phyloP scores from a whole-genome alignment of 805 yeast species.

The Wickerhamomyces rabaulensis region DNA sequence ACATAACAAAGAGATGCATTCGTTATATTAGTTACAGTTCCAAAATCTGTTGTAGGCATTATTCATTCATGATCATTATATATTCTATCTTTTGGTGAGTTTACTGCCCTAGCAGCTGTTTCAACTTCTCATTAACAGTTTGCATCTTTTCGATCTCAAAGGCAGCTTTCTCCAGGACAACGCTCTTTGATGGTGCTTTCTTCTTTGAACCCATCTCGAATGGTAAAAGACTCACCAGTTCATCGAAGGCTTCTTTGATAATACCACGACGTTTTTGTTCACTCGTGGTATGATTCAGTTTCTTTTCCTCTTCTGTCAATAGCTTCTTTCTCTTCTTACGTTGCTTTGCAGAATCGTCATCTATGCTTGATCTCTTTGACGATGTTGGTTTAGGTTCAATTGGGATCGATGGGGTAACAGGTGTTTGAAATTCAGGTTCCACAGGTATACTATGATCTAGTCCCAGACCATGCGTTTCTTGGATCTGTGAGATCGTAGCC shows the following conservation, averaged over 20 bases:
- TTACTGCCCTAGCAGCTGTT: conserved; percentile 1
- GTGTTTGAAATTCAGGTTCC: background rate
- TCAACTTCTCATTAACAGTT: conserved; percentile 13
- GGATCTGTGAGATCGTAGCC: background rate
- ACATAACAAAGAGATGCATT: background rate
- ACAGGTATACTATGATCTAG: background rate
- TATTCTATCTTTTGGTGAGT: too few species aligned
- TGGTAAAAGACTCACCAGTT: conserved; percentile 16
- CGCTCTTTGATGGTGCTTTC: conserved; percentile 18
- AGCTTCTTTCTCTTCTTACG: conserved; percentile 15
- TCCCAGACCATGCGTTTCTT: background rate
- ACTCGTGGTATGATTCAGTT: conserved; percentile 21
- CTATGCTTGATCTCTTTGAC: background rate
- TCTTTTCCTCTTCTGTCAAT: conserved; percentile 23
- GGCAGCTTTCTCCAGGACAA: conserved; percentile 19
- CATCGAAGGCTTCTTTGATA: conserved; percentile 22
- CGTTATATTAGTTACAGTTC: background rate
- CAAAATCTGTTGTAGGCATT: background rate
- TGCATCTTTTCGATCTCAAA: conserved; percentile 15
- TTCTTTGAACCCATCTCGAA: conserved; percentile 1
- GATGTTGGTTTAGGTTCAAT: background rate
- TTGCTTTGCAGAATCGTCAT: background rate
- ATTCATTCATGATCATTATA: background rate
- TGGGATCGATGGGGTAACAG: too few species aligned
- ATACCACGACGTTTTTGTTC: conserved; percentile 21